Conservation (phyloP, 2,329 filamentous ascomycete genomes). For the Diaporthe sp. region DNA sequence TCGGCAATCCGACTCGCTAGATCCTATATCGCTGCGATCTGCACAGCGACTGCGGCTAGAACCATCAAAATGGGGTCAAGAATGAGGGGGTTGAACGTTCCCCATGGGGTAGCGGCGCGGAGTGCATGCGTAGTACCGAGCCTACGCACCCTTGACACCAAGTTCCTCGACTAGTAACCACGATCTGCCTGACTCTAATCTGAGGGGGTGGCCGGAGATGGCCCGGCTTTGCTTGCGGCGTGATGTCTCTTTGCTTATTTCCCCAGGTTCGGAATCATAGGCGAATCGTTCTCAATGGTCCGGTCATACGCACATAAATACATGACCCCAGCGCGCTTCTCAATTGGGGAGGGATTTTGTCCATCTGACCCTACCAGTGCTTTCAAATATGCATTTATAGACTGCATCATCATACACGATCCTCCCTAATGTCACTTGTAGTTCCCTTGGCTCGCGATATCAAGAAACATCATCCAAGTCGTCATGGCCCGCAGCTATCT, state of each 20-base stretch:
- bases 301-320: not conserved
- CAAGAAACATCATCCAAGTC: not conserved
- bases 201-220: constrained; percentile 18
- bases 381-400: not conserved
- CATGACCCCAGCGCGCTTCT: not conserved
- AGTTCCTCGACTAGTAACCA: not conserved
- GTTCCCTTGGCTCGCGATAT: not conserved
- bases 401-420: not conserved
- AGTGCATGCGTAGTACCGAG: constrained; percentile 21
- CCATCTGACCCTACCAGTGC: not conserved
- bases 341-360: too few relatives aligned
- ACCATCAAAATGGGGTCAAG: constrained; percentile 16
- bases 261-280: not conserved
- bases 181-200: not conserved
- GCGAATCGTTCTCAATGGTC: not conserved
- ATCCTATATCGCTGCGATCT: not conserved
- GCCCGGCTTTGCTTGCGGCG: constrained; percentile 4
- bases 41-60: constrained; percentile 6
- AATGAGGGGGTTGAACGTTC: constrained; percentile 8
- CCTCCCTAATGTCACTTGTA: not conserved
- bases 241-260: not conserved
- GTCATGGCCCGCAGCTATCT: constrained; percentile 53
- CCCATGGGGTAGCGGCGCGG: constrained; percentile 19
- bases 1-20: not conserved
- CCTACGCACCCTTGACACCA: not conserved